Base-by-base conservation (phyloP, 148 eudicot species). In the Dianthus caryophyllus region DNA sequence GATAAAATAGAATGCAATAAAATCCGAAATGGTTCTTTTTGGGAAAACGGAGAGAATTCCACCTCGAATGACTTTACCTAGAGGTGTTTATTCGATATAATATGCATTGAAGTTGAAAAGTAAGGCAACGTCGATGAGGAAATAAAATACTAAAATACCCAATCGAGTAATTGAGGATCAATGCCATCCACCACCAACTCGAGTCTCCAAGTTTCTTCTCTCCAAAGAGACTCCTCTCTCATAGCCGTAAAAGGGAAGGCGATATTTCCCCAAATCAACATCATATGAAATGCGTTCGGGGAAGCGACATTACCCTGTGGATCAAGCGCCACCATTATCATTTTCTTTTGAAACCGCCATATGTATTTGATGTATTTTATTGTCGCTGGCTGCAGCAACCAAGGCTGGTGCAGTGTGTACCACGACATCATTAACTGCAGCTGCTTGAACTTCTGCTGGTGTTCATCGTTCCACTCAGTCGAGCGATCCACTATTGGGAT, bases 271-370 rank as follows among this genome's bases (percentile, higher is more conserved):
- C 99, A 95, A 13, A 95, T 90, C 88, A 88, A 82, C 38, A 78
- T 50, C 97, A 95, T 95, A 64, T 90, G 85, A 49, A 84, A 72
- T 15, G 96, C 97, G 65, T 95, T 90, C 13, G 64, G 80, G 73
- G 76, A 80, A 0, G 74, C 87, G 14, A 95, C 88, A 69, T 78
- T 88, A 11, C 93, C 99, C 24, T 83, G 89, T 61, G 93, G 93
- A 71, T 95, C 97, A 48, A 95, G 66, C 20, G 76, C 83, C 43
- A 95, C 99, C 7, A 95, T 74, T 22, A 90, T 83, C 68, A 76
- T 80, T 69, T 79, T 86, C 79, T 85, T 90, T 0, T 33, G 27
- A 69, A 83, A 95, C 55, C 68, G 77, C 99, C 97, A 95, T 24
- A 71, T 77, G 51, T 95, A 93, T 67, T 81, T 95, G 39, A 90